Evolutionary conservation across 176 grass and related monocot species (phyloP).

Genomic region (Cenchrus fungigraminus): DNA sequence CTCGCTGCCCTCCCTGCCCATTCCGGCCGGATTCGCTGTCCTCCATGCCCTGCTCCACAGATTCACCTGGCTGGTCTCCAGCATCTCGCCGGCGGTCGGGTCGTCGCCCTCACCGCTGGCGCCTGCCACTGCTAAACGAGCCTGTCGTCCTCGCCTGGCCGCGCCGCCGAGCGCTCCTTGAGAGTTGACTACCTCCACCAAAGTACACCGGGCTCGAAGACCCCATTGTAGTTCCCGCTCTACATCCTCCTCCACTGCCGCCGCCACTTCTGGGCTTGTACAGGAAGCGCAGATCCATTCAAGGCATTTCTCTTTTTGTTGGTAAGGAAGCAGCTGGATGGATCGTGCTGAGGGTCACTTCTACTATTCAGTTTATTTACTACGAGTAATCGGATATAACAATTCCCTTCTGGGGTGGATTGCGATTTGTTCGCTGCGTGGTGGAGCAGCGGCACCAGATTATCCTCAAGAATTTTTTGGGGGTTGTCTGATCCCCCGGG

Average conservation of each 20-base stretch:
- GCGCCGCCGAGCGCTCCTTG: not conserved
- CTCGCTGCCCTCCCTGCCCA: not conserved
- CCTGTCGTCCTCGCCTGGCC: not conserved
- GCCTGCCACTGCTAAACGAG: not conserved
- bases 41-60: not conserved
- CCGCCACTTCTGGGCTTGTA: not conserved
- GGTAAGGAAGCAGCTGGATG: constrained; percentile 1
- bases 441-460: constrained; percentile 11
- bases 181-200: not conserved
- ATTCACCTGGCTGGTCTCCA: not conserved
- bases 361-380: not conserved
- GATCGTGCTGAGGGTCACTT: not conserved
- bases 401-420: not conserved
- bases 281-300: constrained; percentile 20
- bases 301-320: not conserved
- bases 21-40: not conserved
- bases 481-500: not conserved
- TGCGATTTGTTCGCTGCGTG: constrained; percentile 28
- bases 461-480: constrained; percentile 4
- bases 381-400: not conserved
- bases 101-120: not conserved
- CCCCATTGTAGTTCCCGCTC: not conserved
- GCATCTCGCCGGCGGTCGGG: not conserved
- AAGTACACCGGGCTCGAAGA: not conserved
- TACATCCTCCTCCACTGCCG: too few relatives aligned